Evolutionary conservation across 257 asterid species (phyloP).

Genomic region (Fraxinus quadrangulata): DNA sequence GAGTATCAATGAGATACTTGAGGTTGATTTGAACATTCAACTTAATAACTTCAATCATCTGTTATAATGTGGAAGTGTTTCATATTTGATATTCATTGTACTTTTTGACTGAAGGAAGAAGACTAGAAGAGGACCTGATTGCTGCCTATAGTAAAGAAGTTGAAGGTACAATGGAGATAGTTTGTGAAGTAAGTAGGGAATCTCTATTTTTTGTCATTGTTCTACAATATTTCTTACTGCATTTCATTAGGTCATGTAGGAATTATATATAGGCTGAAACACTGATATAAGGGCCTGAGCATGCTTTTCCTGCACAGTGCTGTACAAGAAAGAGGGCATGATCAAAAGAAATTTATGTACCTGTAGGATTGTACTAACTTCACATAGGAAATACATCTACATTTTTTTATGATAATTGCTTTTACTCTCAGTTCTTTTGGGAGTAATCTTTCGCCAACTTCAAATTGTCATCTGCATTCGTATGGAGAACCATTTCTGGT

Average conservation of each 20-base stretch:
- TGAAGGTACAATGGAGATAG: slow-evolving; percentile 95
- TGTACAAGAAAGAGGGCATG: neutral
- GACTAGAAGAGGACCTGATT: slow-evolving; percentile 71
- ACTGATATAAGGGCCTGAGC: neutral
- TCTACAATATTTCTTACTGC: neutral
- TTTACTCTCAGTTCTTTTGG: neutral
- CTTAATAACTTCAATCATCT: neutral
- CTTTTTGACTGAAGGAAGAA: slow-evolving; percentile 63
- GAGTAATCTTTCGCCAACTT: neutral
- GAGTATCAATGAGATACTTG: slow-evolving; percentile 79
- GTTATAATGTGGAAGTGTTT: slow-evolving; percentile 7
- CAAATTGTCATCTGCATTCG: neutral
- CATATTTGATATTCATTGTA: slow-evolving; percentile 14
- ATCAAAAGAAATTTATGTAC: neutral
- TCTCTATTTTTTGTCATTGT: slow-evolving; percentile 1
- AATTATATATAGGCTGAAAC: neutral
- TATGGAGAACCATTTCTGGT: neutral
- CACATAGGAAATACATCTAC: neutral
- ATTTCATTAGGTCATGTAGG: neutral
- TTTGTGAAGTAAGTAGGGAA: slow-evolving; percentile 70
- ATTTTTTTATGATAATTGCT: neutral
- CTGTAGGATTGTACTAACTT: neutral
- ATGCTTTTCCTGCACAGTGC: neutral
- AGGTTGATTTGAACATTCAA: slow-evolving; percentile 48
- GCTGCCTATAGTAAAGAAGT: slow-evolving; percentile 93